Conservation (phyloP, 108 stramenopile species). For the Pseudonitzschia multiseries region DNA sequence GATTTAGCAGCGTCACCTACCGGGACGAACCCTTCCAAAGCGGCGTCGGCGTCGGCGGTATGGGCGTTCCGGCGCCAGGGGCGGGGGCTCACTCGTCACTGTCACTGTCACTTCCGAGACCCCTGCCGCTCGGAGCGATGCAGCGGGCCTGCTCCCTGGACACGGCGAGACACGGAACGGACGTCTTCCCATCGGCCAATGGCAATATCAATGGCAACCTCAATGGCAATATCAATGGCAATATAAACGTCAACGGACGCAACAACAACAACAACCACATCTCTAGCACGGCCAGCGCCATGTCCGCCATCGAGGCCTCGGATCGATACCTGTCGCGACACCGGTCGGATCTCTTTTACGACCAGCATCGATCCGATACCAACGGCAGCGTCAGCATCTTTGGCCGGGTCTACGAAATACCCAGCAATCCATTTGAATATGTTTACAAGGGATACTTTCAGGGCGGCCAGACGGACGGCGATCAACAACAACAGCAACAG, state of each 20-base stretch:
- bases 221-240: no score
- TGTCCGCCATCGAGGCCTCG: conserved; percentile 23
- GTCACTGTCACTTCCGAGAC: conserved; percentile 1
- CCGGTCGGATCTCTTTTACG: conserved; percentile 30
- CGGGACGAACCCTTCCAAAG: neutral
- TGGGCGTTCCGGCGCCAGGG: no score
- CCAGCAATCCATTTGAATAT: conserved; percentile 33
- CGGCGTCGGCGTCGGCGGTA: neutral
- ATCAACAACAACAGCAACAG: no score
- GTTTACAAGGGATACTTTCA: conserved; percentile 14
- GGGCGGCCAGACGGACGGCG: neutral
- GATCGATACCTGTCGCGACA: conserved; percentile 37
- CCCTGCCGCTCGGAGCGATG: neutral
- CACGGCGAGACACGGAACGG: conserved; percentile 24
- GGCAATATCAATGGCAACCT: no score
- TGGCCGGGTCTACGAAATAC: conserved; percentile 29
- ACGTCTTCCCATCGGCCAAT: conserved; percentile 16
- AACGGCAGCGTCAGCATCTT: conserved; percentile 17
- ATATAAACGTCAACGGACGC: no score
- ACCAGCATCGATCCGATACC: neutral
- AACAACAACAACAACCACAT: no score
- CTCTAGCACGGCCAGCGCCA: conserved; percentile 17
- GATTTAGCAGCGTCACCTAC: neutral
- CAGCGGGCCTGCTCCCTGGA: conserved; percentile 20
- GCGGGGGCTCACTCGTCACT: neutral